Evolutionary conservation across 2,329 filamentous ascomycete genomes (phyloP).

Genomic region (Pestalotiopsis sp.): DNA sequence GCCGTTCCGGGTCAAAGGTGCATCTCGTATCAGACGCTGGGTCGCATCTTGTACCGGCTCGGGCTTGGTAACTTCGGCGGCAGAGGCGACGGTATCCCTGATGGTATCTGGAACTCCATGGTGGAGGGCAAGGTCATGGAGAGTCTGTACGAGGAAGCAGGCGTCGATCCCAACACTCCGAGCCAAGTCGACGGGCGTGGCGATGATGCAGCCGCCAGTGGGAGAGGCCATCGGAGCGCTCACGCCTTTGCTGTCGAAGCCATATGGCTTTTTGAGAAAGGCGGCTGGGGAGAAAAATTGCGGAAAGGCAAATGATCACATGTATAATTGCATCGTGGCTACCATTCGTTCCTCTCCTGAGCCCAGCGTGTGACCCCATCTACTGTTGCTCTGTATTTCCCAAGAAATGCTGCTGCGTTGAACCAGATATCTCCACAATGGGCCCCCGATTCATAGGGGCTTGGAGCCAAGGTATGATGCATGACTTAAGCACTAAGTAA

Average conservation of each 20-base stretch:
- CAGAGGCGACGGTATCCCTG: constrained; percentile 66
- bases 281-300: constrained; percentile 65
- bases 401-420: too few relatives aligned
- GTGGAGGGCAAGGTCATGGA: constrained; percentile 78
- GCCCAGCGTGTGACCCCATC: neutral
- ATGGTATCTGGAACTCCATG: constrained; percentile 81
- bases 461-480: too few relatives aligned
- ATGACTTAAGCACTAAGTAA: too few relatives aligned
- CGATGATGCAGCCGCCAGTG: neutral
- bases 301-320: constrained; percentile 27
- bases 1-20: constrained; percentile 85
- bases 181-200: neutral
- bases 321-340: neutral
- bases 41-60: constrained; percentile 80
- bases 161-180: constrained; percentile 40
- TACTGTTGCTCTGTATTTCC: neutral
- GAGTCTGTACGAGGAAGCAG: constrained; percentile 75
- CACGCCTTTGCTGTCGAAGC: constrained; percentile 86
- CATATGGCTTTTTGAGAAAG: constrained; percentile 78
- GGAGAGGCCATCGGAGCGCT: constrained; percentile 69
- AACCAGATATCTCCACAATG: too few relatives aligned
- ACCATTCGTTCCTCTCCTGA: neutral
- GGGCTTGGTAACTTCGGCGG: constrained; percentile 73
- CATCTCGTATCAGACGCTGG: constrained; percentile 88
- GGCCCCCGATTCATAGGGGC: too few relatives aligned